A percentile compares a stretch with the other conserved stretches of the same genome.
phyloP scores from a whole-genome alignment of 2,329 filamentous ascomycete species.

The Colletotrichum chrysophilum region DNA sequence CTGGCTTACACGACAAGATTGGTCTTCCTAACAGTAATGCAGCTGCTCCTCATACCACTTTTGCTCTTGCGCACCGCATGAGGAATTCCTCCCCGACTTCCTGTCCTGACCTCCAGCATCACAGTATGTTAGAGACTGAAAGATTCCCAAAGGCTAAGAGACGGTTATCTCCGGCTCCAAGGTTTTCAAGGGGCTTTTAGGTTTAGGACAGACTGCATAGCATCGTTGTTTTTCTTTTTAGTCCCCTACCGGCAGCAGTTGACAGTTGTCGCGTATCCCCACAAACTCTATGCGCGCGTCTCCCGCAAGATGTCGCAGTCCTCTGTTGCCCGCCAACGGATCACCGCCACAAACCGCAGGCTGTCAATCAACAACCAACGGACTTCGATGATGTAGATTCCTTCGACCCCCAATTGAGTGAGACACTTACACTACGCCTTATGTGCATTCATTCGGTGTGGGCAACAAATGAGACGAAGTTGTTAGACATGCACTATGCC shows the following conservation, averaged over 20 bases:
- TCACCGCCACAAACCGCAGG: no score
- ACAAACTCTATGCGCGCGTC: not conserved
- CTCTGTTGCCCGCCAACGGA: no score
- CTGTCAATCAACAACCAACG: no score
- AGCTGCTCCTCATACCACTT: not conserved
- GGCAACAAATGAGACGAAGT: no score
- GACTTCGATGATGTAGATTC: no score
- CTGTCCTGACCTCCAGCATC: not conserved
- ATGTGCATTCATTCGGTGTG: no score
- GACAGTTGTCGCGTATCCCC: not conserved
- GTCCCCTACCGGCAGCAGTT: accelerated
- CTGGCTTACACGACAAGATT: not conserved
- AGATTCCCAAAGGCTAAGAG: not conserved
- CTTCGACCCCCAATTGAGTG: no score
- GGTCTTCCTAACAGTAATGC: not conserved
- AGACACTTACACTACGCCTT: no score
- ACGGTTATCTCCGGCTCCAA: not conserved
- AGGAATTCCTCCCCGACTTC: not conserved
- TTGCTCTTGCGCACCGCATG: not conserved
- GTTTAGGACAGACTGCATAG: not conserved
- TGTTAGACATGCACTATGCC: not conserved
- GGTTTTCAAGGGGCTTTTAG: not conserved
- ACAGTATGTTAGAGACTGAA: not conserved
- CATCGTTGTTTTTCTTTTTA: not conserved
- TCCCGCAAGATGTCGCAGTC: no score